These are phyloP conservation scores for Didymella pomorum DNA, from an alignment of 2,329 filamentous ascomycete genomes.

Conservation along the genomic window DNA sequence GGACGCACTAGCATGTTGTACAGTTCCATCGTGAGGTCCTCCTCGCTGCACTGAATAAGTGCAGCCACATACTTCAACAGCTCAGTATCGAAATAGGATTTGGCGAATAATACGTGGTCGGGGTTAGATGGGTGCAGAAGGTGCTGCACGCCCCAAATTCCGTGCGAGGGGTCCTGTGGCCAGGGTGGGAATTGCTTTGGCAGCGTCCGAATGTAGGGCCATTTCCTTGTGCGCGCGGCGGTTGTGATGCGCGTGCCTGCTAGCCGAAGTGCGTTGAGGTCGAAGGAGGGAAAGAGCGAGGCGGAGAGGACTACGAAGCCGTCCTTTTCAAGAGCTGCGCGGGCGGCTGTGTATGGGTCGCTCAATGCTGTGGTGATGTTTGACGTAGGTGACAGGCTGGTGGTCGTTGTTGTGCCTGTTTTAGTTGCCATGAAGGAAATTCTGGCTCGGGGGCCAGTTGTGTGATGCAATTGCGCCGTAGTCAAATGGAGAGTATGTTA, in stretches of 20 bases:
- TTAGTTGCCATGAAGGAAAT: neutral
- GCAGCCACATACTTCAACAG: slow-evolving; percentile 70
- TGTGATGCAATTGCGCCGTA: neutral
- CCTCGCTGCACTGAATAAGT: slow-evolving; percentile 63
- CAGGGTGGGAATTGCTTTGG: slow-evolving; percentile 93
- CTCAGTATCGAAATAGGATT: slow-evolving; percentile 74
- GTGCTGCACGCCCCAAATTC: slow-evolving; percentile 92
- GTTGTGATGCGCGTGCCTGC: slow-evolving; percentile 66
- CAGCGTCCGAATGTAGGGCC: slow-evolving; percentile 83
- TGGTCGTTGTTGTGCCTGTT: neutral
- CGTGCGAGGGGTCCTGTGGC: slow-evolving; percentile 65
- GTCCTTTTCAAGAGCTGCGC: slow-evolving; percentile 68
- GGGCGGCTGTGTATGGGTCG: slow-evolving; percentile 43
- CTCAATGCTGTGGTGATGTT: neutral
- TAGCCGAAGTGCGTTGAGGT: slow-evolving; percentile 65
- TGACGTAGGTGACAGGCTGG: neutral
- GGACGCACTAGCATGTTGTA: slow-evolving; percentile 86
- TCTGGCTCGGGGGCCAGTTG: no score
- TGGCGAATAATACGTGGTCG: slow-evolving; percentile 67
- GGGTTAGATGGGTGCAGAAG: slow-evolving; percentile 77
- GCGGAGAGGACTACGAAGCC: slow-evolving; percentile 79
- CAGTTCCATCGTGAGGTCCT: slow-evolving; percentile 81
- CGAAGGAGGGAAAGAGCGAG: slow-evolving; percentile 62
- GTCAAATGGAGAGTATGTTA: neutral
- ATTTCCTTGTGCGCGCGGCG: slow-evolving; percentile 72